phyloP scores from a whole-genome alignment of 306 rosid species.

The Vicia sativa region DNA sequence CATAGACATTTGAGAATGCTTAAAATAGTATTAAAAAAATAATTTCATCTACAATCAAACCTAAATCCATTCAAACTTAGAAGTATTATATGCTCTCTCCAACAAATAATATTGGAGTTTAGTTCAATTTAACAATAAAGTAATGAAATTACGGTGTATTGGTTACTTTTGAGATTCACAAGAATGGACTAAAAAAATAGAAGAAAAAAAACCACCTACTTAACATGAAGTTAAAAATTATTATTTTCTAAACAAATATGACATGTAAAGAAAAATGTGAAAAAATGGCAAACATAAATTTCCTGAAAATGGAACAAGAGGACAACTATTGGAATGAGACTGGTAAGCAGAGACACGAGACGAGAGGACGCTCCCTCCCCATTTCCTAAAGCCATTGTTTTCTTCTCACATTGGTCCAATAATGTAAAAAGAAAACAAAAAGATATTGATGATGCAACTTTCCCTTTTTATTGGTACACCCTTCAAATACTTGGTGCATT shows the following conservation, averaged over 20 bases:
- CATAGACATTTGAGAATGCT: too few relatives aligned
- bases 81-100: too few relatives aligned
- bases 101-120: too few relatives aligned
- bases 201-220: not conserved
- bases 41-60: too few relatives aligned
- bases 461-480: not conserved
- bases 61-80: too few relatives aligned
- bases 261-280: not conserved
- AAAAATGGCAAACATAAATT: not conserved
- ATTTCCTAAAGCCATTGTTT: not conserved
- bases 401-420: not conserved
- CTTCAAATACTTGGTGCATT: not conserved
- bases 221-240: not conserved
- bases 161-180: too few relatives aligned
- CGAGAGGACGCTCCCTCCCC: slow-evolving; percentile 1
- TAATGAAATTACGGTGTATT: too few relatives aligned
- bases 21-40: too few relatives aligned
- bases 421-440: not conserved
- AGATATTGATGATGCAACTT: not conserved
- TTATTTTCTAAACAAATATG: not conserved
- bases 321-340: not conserved
- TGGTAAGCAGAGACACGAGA: not conserved
- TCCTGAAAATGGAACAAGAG: not conserved
- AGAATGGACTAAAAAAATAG: too few relatives aligned
- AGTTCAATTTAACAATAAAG: too few relatives aligned